phyloP scores from a whole-genome alignment of 768 basidiomycete genomes.

The Austroboletus festivus region DNA sequence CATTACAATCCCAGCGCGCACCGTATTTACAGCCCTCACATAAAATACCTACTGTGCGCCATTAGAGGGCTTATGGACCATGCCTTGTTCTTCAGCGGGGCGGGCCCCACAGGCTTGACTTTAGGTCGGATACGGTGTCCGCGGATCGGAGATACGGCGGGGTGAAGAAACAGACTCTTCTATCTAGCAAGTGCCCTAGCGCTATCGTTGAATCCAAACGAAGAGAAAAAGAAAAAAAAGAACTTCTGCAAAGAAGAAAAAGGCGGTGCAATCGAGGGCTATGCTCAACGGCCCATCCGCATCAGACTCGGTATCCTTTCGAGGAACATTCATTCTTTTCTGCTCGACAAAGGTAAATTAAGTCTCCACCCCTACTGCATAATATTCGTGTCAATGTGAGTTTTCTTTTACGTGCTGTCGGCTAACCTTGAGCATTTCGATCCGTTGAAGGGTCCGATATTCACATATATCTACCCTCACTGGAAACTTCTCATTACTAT shows the following conservation, averaged over 20 bases:
- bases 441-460: too few relatives aligned
- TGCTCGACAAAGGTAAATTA: not conserved
- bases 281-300: not conserved
- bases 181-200: too few relatives aligned
- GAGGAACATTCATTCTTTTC: not conserved
- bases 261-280: too few relatives aligned
- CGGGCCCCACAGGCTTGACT: not conserved
- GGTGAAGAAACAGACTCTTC: not conserved
- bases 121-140: not conserved
- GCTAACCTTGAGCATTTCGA: too few relatives aligned
- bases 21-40: too few relatives aligned
- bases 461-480: too few relatives aligned
- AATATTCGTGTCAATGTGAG: not conserved
- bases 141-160: not conserved
- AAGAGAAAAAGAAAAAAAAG: not conserved
- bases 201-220: too few relatives aligned
- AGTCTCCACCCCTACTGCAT: slow-evolving; percentile 12
- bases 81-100: too few relatives aligned
- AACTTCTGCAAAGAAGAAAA: not conserved
- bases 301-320: not conserved
- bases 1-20: too few relatives aligned
- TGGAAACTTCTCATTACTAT: too few relatives aligned
- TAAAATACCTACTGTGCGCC: too few relatives aligned
- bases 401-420: slow-evolving; percentile 4
- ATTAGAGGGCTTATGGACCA: too few relatives aligned